Percentiles rank a stretch among this genome's conserved stretches.
Evolutionary conservation across 1,284 basidiomycete genomes (phyloP).

Genomic region (Pseudozyma sp.): DNA sequence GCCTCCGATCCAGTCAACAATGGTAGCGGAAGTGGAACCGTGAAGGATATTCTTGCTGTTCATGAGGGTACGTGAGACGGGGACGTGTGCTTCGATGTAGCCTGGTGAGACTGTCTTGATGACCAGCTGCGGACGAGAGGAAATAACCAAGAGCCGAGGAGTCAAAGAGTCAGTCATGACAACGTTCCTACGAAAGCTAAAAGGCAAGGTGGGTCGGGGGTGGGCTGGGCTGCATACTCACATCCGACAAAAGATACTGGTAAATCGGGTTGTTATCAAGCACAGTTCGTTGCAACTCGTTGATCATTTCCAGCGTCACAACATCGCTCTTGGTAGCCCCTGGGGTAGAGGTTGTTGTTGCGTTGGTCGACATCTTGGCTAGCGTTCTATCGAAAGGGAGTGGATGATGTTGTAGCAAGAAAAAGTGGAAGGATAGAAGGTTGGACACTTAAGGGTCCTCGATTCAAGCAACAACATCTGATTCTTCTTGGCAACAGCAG

Average conservation of each 20-base stretch:
- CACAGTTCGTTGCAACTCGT: conserved; percentile 43
- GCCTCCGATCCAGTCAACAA: conserved; percentile 57
- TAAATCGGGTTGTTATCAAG: conserved; percentile 52
- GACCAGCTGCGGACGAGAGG: conserved; percentile 15
- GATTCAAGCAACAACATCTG: no score
- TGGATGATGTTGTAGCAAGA: neutral
- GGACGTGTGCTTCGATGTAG: conserved; percentile 46
- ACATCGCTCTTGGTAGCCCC: conserved; percentile 1
- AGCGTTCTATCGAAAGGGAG: no score
- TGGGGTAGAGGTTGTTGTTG: neutral
- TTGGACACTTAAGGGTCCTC: no score
- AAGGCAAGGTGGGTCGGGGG: neutral
- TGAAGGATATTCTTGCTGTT: conserved; percentile 55
- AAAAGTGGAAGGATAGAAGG: neutral
- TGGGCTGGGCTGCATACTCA: conserved; percentile 15
- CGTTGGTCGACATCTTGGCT: conserved; percentile 14
- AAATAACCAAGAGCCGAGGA: no score
- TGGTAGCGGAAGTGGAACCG: conserved; percentile 55
- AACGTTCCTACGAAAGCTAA: no score
- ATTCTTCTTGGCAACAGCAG: no score
- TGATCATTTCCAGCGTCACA: conserved; percentile 45
- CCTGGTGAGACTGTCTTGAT: conserved; percentile 30
- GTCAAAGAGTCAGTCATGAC: neutral
- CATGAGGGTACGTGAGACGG: conserved; percentile 39
- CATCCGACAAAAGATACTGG: conserved; percentile 49